Conservation (phyloP, 2,329 filamentous ascomycete species). For the Neonectria magnoliae region DNA sequence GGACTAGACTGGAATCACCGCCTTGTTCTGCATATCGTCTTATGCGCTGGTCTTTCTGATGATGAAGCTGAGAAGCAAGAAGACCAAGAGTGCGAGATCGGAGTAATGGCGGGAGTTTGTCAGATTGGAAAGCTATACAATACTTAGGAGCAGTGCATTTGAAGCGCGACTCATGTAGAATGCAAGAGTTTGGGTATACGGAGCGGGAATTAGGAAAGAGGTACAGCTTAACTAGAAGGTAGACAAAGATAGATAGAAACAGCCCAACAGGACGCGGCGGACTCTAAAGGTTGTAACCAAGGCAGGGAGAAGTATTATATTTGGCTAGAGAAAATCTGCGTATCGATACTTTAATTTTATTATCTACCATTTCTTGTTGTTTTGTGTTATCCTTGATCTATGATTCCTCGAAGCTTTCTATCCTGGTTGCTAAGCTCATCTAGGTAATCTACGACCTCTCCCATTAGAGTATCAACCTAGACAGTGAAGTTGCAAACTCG, state of each 20-base stretch:
- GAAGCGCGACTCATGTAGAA: too few relatives aligned
- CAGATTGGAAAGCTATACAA: background rate
- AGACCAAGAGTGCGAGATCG: slow-evolving; percentile 31
- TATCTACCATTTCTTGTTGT: too few relatives aligned
- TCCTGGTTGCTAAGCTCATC: too few relatives aligned
- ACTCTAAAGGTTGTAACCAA: background rate
- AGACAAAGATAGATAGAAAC: background rate
- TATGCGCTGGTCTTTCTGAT: slow-evolving; percentile 37
- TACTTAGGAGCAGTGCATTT: too few relatives aligned
- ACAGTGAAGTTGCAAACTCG: too few relatives aligned
- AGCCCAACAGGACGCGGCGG: background rate
- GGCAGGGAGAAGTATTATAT: background rate
- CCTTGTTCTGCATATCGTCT: slow-evolving; percentile 33
- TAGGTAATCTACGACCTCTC: too few relatives aligned
- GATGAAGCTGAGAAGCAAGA: slow-evolving; percentile 39
- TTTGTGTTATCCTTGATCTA: too few relatives aligned
- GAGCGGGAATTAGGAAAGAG: background rate
- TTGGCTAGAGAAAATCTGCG: background rate
- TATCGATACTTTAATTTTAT: background rate
- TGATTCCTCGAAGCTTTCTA: too few relatives aligned
- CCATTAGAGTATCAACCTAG: too few relatives aligned
- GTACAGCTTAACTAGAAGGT: too few relatives aligned
- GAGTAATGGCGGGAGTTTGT: slow-evolving; percentile 1
- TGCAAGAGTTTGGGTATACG: background rate
- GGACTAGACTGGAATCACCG: slow-evolving; percentile 32